Conservation (phyloP, 1,284 basidiomycete species). For the Gymnopus androsaceus region DNA sequence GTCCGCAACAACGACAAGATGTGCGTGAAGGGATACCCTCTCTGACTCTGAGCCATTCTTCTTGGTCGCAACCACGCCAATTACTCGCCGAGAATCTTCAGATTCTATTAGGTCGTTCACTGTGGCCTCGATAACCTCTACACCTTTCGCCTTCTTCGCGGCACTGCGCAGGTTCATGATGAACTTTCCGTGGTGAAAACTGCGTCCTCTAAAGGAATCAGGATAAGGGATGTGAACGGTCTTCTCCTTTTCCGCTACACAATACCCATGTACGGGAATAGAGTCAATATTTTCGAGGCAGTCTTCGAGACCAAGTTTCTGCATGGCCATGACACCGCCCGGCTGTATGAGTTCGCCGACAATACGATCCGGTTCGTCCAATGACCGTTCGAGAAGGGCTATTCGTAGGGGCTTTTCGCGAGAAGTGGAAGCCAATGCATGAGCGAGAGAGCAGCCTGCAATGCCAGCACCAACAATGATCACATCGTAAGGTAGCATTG, state of each 20-base stretch:
- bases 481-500: constrained; percentile 56
- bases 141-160: constrained; percentile 58
- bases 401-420: constrained; percentile 69
- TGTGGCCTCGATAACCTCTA: constrained; percentile 82
- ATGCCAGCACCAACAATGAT: constrained; percentile 91
- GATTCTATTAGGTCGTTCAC: constrained; percentile 75
- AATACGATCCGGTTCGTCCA: constrained; percentile 92
- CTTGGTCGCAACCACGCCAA: constrained; percentile 64
- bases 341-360: constrained; percentile 98
- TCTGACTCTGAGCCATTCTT: constrained; percentile 34
- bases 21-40: constrained; percentile 65
- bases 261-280: constrained; percentile 85
- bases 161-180: constrained; percentile 78
- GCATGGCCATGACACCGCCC: constrained; percentile 81
- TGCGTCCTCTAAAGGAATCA: constrained; percentile 66
- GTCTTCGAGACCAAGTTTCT: constrained; percentile 75
- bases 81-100: constrained; percentile 44
- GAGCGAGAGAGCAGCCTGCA: constrained; percentile 77
- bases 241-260: constrained; percentile 69
- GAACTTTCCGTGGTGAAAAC: constrained; percentile 96
- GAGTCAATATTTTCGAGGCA: constrained; percentile 88
- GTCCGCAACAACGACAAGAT: constrained; percentile 89
- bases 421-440: constrained; percentile 61
- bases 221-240: constrained; percentile 91
- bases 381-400: constrained; percentile 84